Evolutionary conservation across 371 early-diverging fungal genomes (phyloP), one percentile per base, ranked within the genome.

Genomic region (Batrachochytrium dendrobatidis): DNA sequence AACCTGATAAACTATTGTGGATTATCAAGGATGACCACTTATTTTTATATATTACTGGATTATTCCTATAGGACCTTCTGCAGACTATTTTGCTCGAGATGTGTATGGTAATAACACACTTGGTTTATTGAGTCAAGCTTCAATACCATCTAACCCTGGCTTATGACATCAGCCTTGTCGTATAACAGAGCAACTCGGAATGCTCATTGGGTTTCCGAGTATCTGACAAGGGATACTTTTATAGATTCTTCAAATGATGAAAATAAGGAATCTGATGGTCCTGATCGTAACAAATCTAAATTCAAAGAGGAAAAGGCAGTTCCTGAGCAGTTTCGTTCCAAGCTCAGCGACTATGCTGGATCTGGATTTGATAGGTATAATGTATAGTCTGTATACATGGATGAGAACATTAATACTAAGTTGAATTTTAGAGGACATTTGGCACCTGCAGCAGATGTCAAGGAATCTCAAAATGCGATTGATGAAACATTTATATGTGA

Each of bases 211-310:
- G 75, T 76, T 0, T 84, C 85, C 10, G 88, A 92, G 68, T 90
- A 90, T 64, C 66, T 92, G 53, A 92, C 89, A 8, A 70, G 70
- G 8, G 83, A 73, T 3, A 79, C 79, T 15, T 66, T 90, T 20
- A 66, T n/a, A 12, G 39, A n/a, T n/a, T 39, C 39, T 39, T n/a
- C 39, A 12, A n/a, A 39, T n/a, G n/a, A 39, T n/a, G n/a, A 39
- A 12, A 39, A 74, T 20, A 22, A n/a, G 1, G 56, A 59, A 20
- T 44, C 10, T n/a, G 50, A 45, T 5, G 22, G 7, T 28, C 74
- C 74, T 0, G 67, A 67, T 46, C 63, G 74, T 20, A 24, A 31
- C 33, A 31, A 70, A 10, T 64, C 69, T 7, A 25, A 30, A 18
- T 73, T 73, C 53, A 60, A 57, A 30, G 70, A 70, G 52, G 70